Percentiles rank a stretch among this genome's conserved stretches.
These are phyloP conservation scores for Carallia brachiata DNA, from an alignment of 345 rosid species.

Conservation along the genomic window DNA sequence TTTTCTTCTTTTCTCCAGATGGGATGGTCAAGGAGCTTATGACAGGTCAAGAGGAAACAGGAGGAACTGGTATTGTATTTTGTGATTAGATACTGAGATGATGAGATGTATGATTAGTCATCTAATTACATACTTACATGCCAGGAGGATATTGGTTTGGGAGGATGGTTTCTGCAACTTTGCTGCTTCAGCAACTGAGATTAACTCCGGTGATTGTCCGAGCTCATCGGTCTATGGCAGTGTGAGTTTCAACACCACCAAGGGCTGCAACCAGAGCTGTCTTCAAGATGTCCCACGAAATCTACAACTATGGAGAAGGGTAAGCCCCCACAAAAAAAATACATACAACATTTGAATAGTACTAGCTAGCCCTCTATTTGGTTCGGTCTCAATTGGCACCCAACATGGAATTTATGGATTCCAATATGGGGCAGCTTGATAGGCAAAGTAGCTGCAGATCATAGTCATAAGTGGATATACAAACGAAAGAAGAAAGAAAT, in stretches of 20 bases:
- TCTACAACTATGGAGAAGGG: conserved; percentile 99
- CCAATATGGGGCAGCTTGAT: conserved; percentile 53
- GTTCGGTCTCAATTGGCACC: too few species aligned
- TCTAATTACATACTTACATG: background rate
- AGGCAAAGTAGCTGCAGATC: conserved; percentile 96
- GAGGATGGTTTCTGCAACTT: conserved; percentile 99
- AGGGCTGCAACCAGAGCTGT: conserved; percentile 93
- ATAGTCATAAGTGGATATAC: conserved; percentile 93
- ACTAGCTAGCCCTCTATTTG: too few species aligned
- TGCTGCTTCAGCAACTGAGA: conserved; percentile 65
- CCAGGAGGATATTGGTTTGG: conserved; percentile 99
- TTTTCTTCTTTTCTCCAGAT: conserved; percentile 41
- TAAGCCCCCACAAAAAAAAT: conserved; percentile 12
- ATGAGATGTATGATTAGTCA: background rate
- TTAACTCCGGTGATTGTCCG: conserved; percentile 53
- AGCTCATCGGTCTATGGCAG: conserved; percentile 55
- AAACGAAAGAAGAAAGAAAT: conserved; percentile 90
- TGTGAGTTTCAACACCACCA: conserved; percentile 72
- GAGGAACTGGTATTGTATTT: conserved; percentile 72
- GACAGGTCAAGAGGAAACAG: conserved; percentile 97
- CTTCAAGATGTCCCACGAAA: conserved; percentile 99
- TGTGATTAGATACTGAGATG: background rate
- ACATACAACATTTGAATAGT: too few species aligned
- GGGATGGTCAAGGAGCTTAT: conserved; percentile 94
- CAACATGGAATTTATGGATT: background rate